Evolutionary conservation across 2,329 filamentous ascomycete species (phyloP).

Genomic region (Geosmithia flava): DNA sequence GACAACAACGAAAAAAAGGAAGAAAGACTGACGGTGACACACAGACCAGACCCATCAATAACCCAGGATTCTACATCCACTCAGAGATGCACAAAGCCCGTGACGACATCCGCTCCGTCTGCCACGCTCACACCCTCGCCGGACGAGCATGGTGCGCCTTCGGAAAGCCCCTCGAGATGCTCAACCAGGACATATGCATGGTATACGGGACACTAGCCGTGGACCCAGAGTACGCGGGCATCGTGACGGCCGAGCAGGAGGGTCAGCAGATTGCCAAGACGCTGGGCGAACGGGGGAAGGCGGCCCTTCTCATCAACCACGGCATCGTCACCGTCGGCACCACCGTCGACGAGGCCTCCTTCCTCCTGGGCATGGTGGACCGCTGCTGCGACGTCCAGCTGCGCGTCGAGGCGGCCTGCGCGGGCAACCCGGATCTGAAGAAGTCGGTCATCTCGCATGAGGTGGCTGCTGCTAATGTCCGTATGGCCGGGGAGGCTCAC

Average conservation of each 20-base stretch:
- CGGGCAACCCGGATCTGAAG: conserved; percentile 23
- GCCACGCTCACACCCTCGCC: conserved; percentile 54
- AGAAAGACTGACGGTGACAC: too few species aligned
- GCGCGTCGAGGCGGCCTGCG: conserved; percentile 51
- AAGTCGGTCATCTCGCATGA: conserved; percentile 28
- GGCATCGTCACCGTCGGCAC: conserved; percentile 57
- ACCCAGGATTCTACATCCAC: conserved; percentile 60
- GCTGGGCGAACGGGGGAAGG: conserved; percentile 45
- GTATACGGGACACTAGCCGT: conserved; percentile 51
- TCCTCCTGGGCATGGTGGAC: conserved; percentile 57
- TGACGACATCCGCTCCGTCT: conserved; percentile 52
- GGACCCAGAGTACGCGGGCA: conserved; percentile 44
- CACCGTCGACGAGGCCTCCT: conserved; percentile 65
- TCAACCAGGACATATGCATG: conserved; percentile 55
- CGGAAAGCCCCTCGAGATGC: conserved; percentile 53
- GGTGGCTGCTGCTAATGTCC: conserved; percentile 23
- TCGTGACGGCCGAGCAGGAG: conserved; percentile 49
- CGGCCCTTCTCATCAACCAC: conserved; percentile 57
- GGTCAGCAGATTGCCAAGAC: conserved; percentile 50
- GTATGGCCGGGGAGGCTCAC: conserved; percentile 32
- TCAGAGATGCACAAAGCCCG: conserved; percentile 54
- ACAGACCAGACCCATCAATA: conserved; percentile 44
- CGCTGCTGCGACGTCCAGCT: conserved; percentile 57
- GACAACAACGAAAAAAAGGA: too few species aligned
- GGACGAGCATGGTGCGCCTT: conserved; percentile 60